Conservation (phyloP, 2,329 filamentous ascomycete species). For the Acephala macrosclerotiorum region DNA sequence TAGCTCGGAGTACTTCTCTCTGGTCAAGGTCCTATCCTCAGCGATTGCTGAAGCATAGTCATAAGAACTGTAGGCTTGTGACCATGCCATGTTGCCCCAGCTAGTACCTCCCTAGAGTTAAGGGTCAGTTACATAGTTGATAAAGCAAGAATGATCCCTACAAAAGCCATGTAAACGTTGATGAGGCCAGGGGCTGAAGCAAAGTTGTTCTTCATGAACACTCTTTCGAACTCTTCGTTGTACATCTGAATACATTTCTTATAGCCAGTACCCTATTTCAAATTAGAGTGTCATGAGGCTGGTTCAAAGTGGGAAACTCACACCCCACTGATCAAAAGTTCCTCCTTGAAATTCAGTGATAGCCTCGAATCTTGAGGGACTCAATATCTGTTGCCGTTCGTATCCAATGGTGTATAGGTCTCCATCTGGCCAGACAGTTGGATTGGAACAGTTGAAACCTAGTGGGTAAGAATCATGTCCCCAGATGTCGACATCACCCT, state of each 20-base stretch:
- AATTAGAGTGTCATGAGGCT: neutral
- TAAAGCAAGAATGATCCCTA: neutral
- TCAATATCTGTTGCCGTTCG: conserved; percentile 60
- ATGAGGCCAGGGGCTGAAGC: conserved; percentile 67
- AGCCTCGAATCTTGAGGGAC: conserved; percentile 68
- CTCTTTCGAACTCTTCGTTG: conserved; percentile 72
- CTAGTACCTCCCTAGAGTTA: conserved; percentile 71
- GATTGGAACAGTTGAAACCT: conserved; percentile 19
- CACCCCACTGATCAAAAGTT: conserved; percentile 67
- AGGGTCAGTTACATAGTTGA: conserved; percentile 1
- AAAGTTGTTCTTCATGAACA: conserved; percentile 48
- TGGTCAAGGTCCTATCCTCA: conserved; percentile 54
- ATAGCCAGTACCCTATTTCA: conserved; percentile 45
- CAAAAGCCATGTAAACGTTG: conserved; percentile 76
- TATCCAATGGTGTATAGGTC: conserved; percentile 56
- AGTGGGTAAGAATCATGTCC: conserved; percentile 48
- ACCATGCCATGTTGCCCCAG: conserved; percentile 79
- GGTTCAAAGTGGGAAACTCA: neutral
- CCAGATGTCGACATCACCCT: conserved; percentile 34
- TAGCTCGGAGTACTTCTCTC: conserved; percentile 31
- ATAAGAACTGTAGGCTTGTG: conserved; percentile 7
- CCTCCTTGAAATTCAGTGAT: conserved; percentile 62
- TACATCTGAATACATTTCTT: conserved; percentile 68
- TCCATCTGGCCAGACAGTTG: conserved; percentile 13
- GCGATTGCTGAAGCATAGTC: conserved; percentile 11